Percentiles rank a stretch among this genome's conserved stretches.
Evolutionary conservation across 768 basidiomycete species (phyloP).

Genomic region (Hygrocybe coccinea): DNA sequence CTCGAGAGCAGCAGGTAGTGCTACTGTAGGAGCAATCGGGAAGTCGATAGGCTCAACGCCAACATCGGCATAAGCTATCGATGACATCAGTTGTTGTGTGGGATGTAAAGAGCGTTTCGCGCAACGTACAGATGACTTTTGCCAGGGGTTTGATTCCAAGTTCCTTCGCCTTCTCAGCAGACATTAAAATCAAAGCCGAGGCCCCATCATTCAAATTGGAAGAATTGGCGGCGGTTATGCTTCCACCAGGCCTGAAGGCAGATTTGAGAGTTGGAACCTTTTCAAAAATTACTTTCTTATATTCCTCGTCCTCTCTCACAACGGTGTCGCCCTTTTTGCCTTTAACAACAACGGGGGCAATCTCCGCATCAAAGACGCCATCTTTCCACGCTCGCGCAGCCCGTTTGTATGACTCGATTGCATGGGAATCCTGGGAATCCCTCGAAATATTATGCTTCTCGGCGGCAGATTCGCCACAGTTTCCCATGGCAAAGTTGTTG

Average conservation of each 20-base stretch:
- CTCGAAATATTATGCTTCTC: constrained; percentile 79
- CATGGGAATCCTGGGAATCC: constrained; percentile 84
- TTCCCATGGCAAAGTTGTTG: constrained; percentile 98
- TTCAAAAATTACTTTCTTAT: constrained; percentile 92
- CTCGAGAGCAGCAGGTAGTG: constrained; percentile 82
- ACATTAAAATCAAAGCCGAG: constrained; percentile 91
- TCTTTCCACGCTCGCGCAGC: constrained; percentile 87
- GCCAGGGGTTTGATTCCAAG: constrained; percentile 91
- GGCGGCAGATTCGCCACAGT: constrained; percentile 87
- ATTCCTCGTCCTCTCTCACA: constrained; percentile 94
- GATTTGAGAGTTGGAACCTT: constrained; percentile 87
- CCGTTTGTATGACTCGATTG: constrained; percentile 92
- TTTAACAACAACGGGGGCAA: constrained; percentile 85
- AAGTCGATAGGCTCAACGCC: constrained; percentile 97
- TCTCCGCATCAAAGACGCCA: constrained; percentile 81
- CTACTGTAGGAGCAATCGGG: constrained; percentile 89
- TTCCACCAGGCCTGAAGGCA: constrained; percentile 84
- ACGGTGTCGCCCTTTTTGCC: constrained; percentile 91
- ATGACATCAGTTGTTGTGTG: constrained; percentile 6
- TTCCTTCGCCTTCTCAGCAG: constrained; percentile 86
- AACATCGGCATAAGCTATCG: constrained; percentile 88
- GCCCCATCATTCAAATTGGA: constrained; percentile 95
- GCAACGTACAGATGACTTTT: constrained; percentile 78
- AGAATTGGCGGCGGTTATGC: constrained; percentile 95
- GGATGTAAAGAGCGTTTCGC: neutral